These are phyloP conservation scores for Mycena alexandri DNA, from an alignment of 768 basidiomycete genomes.

Conservation along the genomic window DNA sequence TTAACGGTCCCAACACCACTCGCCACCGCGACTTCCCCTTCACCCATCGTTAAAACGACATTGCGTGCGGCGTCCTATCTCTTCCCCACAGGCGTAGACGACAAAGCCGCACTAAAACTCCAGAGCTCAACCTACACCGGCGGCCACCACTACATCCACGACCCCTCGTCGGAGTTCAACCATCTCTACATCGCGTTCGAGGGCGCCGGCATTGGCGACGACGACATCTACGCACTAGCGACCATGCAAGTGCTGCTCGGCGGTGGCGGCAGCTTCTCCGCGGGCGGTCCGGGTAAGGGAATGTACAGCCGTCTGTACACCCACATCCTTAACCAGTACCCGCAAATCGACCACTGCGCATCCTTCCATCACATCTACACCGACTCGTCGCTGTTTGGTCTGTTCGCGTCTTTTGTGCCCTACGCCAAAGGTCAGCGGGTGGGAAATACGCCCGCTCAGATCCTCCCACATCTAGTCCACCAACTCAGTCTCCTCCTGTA, in stretches of 20 bases:
- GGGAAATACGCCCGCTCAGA: conserved; percentile 75
- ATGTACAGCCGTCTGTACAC: conserved; percentile 99
- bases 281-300: conserved; percentile 98
- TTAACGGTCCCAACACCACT: conserved; percentile 69
- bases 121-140: conserved; percentile 78
- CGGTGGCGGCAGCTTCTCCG: conserved; percentile 96
- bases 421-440: conserved; percentile 65
- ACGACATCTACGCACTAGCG: conserved; percentile 93
- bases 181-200: conserved; percentile 96
- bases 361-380: conserved; percentile 98
- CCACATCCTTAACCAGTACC: conserved; percentile 93
- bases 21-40: conserved; percentile 60
- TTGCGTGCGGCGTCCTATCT: conserved; percentile 86
- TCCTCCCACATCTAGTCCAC: conserved; percentile 87
- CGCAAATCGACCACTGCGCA: conserved; percentile 94
- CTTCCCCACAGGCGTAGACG: conserved; percentile 57
- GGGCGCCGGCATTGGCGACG: conserved; percentile 89
- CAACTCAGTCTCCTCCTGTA: conserved; percentile 89
- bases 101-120: conserved; percentile 48
- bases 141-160: conserved; percentile 79
- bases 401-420: conserved; percentile 88
- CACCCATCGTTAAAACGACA: conserved; percentile 73
- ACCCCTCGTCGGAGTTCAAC: conserved; percentile 79
- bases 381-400: conserved; percentile 93
- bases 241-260: conserved; percentile 96